Conservation (phyloP, 1,284 basidiomycete species). For the Malassezia dermatis region DNA sequence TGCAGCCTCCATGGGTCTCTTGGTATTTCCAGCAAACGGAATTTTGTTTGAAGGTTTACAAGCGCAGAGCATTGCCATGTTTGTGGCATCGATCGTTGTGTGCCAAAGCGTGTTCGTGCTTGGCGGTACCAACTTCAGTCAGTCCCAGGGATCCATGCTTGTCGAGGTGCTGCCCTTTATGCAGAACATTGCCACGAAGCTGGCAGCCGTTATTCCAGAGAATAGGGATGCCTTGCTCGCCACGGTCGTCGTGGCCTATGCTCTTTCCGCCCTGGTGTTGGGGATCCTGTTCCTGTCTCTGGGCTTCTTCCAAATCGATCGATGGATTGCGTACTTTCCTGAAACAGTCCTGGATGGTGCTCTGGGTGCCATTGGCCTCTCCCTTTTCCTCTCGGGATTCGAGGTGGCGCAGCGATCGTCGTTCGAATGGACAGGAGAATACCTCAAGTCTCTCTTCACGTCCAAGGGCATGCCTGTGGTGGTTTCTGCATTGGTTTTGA, state of each 20-base stretch:
- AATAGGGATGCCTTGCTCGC: neutral
- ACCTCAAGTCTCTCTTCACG: slow-evolving; percentile 2
- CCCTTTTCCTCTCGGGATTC: slow-evolving; percentile 3
- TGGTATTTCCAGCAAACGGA: slow-evolving; percentile 6
- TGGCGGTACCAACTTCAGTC: slow-evolving; percentile 5
- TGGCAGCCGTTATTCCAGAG: neutral
- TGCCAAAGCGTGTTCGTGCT: slow-evolving; percentile 4
- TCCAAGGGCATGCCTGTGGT: neutral
- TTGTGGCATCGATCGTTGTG: slow-evolving; percentile 1
- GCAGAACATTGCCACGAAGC: slow-evolving; percentile 9
- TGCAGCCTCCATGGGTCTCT: slow-evolving; percentile 7
- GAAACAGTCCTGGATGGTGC: slow-evolving; percentile 8
- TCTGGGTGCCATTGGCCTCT: slow-evolving; percentile 5
- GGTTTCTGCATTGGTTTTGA: neutral
- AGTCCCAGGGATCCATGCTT: slow-evolving; percentile 5
- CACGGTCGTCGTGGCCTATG: neutral
- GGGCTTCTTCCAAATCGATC: slow-evolving; percentile 6
- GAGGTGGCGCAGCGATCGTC: slow-evolving; percentile 7
- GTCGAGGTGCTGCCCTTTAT: slow-evolving; percentile 7
- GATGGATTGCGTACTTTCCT: slow-evolving; percentile 10
- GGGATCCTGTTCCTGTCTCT: neutral
- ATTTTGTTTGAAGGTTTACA: neutral
- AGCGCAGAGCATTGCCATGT: slow-evolving; percentile 9
- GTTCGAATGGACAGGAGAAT: slow-evolving; percentile 1
- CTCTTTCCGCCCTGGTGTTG: neutral